Base-by-base conservation (phyloP, 257 asterid species). In the Solanum pennellii region DNA sequence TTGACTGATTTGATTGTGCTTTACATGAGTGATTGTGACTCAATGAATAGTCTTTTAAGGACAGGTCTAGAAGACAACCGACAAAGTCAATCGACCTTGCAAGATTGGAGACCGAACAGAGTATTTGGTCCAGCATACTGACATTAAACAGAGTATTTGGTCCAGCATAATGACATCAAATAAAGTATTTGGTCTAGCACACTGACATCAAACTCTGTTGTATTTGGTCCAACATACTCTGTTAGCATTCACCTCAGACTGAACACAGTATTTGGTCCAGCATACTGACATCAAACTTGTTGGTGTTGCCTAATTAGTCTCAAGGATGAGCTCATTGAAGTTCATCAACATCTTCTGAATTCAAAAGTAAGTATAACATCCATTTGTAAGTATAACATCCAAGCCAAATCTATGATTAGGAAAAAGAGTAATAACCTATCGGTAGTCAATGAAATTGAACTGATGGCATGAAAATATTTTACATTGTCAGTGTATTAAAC, bases 251-350 rank as follows among this genome's bases (percentile, higher is more conserved):
- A 87, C 89, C 42, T 27, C 83, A 8, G 88, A 86, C 12, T 91
- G 90, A 65, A 92, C 93, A 47, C 7, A 47, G 1, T 47, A 47
- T 14, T 47, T 14, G 20, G 20, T 14, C 20, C 7, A 47, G 56
- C 29, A 89, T 41, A 87, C 89, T 8, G 71, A 85, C 23, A 87
- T 89, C 88, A 91, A 87, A 83, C 83, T 89, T 4, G 77, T 91
- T 29, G 93, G 92, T 87, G 27, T 85, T 16, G 93, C 90, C 66
- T 90, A 52, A 60, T 60, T 62, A 68, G 12, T 20, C 25, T 25
- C 15, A 49, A 7, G 93, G 11, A 41, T 41, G 44, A 41, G 44
- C 44, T 41, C 44, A 9, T 8, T 41, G 7, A 41, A 41, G 44
- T 87, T 82, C 89, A 91, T 44, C 49, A 42, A 20, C 49, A 20